Conservation (phyloP, 345 rosid species). For the Acer saccharum region DNA sequence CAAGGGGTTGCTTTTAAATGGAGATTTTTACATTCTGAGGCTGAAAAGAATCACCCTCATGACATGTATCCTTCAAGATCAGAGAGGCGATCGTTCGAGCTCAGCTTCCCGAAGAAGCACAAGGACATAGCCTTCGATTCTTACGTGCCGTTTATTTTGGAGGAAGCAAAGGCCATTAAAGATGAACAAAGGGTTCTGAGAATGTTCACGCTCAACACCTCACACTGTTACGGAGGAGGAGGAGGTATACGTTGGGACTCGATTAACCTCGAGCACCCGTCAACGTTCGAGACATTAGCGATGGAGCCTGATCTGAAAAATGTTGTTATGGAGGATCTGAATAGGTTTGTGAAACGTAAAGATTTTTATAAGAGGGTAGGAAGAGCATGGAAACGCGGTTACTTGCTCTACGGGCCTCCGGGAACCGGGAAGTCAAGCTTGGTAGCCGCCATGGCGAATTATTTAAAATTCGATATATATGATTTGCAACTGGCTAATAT, state of each 20-base stretch:
- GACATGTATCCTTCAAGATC: constrained; percentile 9
- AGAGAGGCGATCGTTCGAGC: constrained; percentile 40
- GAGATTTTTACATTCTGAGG: constrained; percentile 38
- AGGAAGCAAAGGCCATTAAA: constrained; percentile 29
- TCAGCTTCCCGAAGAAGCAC: constrained; percentile 50
- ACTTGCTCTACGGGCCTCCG: constrained; percentile 74
- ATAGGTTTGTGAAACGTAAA: constrained; percentile 57
- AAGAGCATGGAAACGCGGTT: constrained; percentile 76
- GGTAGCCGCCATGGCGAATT: constrained; percentile 79
- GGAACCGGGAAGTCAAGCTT: constrained; percentile 77
- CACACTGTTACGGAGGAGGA: not conserved
- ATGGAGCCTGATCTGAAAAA: constrained; percentile 54
- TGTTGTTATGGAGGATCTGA: constrained; percentile 46
- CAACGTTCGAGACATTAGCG: constrained; percentile 68
- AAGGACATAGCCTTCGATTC: constrained; percentile 46
- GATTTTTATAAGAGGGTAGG: constrained; percentile 64
- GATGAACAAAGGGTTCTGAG: constrained; percentile 44
- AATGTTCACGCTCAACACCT: constrained; percentile 45
- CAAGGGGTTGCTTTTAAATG: constrained; percentile 50
- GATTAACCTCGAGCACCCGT: constrained; percentile 60
- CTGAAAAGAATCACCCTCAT: constrained; percentile 18
- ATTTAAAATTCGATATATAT: constrained; percentile 60
- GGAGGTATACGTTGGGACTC: constrained; percentile 47
- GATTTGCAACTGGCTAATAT: constrained; percentile 59
- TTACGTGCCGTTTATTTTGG: constrained; percentile 45